phyloP scores from a whole-genome alignment of 2,329 filamentous ascomycete genomes.

The Alternaria brassicae region DNA sequence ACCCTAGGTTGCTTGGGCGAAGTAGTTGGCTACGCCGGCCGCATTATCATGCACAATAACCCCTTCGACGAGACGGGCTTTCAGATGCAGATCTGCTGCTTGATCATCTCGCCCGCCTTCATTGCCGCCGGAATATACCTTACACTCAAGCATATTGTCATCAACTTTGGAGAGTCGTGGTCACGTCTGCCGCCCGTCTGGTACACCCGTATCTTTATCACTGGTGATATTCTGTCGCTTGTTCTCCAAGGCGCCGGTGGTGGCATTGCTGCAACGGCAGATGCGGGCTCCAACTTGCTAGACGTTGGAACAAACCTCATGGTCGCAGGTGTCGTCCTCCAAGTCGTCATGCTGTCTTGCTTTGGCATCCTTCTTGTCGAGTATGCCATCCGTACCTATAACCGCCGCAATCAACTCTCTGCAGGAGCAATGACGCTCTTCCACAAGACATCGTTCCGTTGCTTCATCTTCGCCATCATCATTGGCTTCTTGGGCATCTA shows the following conservation, averaged over 20 bases:
- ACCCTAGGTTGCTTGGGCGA: constrained; percentile 59
- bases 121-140: constrained; percentile 64
- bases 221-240: constrained; percentile 66
- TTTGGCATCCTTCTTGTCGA: constrained; percentile 55
- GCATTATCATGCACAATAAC: constrained; percentile 61
- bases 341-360: constrained; percentile 61
- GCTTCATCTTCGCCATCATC: constrained; percentile 44
- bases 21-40: constrained; percentile 63
- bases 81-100: constrained; percentile 61
- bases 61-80: constrained; percentile 60
- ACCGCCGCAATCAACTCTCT: constrained; percentile 34
- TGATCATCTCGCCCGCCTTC: constrained; percentile 65
- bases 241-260: constrained; percentile 65
- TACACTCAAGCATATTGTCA: constrained; percentile 63
- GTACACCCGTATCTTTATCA: constrained; percentile 67
- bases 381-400: constrained; percentile 44
- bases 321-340: constrained; percentile 64
- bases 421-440: constrained; percentile 28
- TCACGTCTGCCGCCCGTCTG: constrained; percentile 43
- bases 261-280: constrained; percentile 62
- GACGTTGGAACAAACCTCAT: constrained; percentile 63
- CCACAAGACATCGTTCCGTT: constrained; percentile 35
- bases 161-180: constrained; percentile 58
- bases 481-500: constrained; percentile 56
- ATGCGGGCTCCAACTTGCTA: constrained; percentile 46